Base-by-base conservation (phyloP, 768 basidiomycete species). In the Tricholoma saponaceum region DNA sequence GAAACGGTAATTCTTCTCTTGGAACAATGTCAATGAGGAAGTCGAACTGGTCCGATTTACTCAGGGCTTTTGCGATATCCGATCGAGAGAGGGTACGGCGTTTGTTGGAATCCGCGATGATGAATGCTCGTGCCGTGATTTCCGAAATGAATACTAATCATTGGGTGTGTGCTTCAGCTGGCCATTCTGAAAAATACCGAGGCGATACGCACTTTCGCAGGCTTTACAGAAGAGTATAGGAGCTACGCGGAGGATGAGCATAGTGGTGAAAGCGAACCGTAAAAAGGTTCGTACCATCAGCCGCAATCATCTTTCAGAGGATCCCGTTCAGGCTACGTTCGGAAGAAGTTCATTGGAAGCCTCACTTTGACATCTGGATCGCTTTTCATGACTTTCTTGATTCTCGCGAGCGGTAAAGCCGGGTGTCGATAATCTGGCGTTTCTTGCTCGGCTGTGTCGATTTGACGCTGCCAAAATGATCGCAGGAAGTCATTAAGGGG, bases 361-460 rank as follows among this genome's bases (percentile, higher is more conserved):
- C 84, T 67, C 69, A 96, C 94, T 83, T 95, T 95, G 61, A 98
- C 93, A 65, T 95, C 93, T 3, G 93, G 92, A 75, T 95, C 94
- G 70, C 90, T 95, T 80, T 98, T 98, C 92, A 98, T 97, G 57
- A 98, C 96, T 72, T 98, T 98, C 80, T 98, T 98, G 66, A 98
- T 97, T 69, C 97, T 79, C 16, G 97, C 97, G 28, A 99, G 77
- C 3, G 96, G 96, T 10, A 98, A 77, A 5, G 91, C 87, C 1
- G 91, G 92, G 67, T 95, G 92, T 54, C 89, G 78, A 63, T 90
- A 92, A 72, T 95, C 94, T 23, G 90, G 90, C 0, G 85, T 90
- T 66, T 95, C 94, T 64, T 87, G 83, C 70, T 97, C 95, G 0
- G 93, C 92, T 5, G 83, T 78, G 69, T 92, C 86, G 58, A 95